Evolutionary conservation across 768 basidiomycete genomes (phyloP).

Genomic region (Leccinum subtestaceum): DNA sequence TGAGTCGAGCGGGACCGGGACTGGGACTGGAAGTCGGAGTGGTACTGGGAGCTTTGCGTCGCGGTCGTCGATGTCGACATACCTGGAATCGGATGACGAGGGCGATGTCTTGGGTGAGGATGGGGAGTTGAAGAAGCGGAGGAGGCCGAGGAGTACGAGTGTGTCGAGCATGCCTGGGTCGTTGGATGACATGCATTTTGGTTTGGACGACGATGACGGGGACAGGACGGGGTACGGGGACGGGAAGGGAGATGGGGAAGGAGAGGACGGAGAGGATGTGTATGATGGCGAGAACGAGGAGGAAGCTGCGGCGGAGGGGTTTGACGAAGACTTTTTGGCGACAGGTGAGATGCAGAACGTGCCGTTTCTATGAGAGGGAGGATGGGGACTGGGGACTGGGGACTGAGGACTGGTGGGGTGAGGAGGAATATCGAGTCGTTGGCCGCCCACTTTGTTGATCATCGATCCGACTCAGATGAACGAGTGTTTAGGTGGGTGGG

Average conservation of each 20-base stretch:
- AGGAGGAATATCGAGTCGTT: not conserved
- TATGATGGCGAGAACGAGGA: constrained; percentile 48
- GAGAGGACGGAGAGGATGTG: constrained; percentile 32
- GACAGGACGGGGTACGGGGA: constrained; percentile 13
- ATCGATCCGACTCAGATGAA: not conserved
- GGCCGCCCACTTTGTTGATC: not conserved
- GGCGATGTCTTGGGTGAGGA: constrained; percentile 37
- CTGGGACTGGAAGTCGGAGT: constrained; percentile 24
- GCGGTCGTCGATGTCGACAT: constrained; percentile 45
- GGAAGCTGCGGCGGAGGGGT: constrained; percentile 67
- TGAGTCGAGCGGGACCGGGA: constrained; percentile 8
- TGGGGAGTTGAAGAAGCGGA: constrained; percentile 37
- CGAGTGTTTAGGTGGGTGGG: not conserved
- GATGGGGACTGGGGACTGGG: not conserved
- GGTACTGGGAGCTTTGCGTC: constrained; percentile 56
- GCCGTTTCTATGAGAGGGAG: constrained; percentile 49
- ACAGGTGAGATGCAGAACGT: constrained; percentile 83
- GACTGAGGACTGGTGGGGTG: no score
- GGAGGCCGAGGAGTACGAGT: constrained; percentile 52
- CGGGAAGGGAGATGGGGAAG: constrained; percentile 30
- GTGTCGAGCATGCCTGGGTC: constrained; percentile 88
- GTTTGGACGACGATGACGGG: constrained; percentile 50
- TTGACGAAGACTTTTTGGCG: constrained; percentile 77
- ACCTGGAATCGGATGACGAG: constrained; percentile 49
- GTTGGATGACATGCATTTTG: constrained; percentile 60